A percentile compares a stretch with the other conserved stretches of the same genome.
Evolutionary conservation across 176 grass and related monocot genomes (phyloP).

Genomic region (Oryza meridionalis): DNA sequence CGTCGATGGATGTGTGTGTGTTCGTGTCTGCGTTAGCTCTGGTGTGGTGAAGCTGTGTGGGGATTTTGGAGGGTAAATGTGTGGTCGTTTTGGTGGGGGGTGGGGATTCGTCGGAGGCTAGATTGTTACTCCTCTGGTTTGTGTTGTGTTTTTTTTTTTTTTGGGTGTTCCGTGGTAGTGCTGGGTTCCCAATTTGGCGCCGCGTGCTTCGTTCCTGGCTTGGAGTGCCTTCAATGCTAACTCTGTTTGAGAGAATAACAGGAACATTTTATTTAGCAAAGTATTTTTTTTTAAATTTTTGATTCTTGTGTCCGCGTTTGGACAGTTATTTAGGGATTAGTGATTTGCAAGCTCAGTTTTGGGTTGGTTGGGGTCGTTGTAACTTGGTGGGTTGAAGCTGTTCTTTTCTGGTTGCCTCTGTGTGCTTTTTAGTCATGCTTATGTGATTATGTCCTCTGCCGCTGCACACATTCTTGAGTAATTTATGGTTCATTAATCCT

Average conservation of each 20-base stretch:
- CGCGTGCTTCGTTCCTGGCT: background rate
- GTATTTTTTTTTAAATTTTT: background rate
- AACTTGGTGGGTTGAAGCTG: background rate
- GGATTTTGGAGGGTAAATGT: background rate
- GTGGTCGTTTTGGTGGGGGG: background rate
- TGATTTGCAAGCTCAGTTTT: constrained; percentile 4
- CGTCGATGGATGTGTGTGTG: background rate
- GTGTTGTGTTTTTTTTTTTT: background rate
- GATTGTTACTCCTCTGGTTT: background rate
- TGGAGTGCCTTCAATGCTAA: background rate
- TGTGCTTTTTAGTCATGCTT: background rate
- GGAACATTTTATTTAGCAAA: background rate
- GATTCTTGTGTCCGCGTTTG: background rate
- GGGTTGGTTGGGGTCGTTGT: constrained; percentile 4
- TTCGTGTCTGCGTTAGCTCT: background rate
- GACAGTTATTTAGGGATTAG: constrained; percentile 11
- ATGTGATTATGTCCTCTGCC: background rate
- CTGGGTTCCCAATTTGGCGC: background rate
- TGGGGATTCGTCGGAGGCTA: background rate
- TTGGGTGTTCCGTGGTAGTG: background rate
- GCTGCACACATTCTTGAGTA: background rate
- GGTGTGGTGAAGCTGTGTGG: background rate
- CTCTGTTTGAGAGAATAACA: background rate
- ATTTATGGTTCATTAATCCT: background rate
- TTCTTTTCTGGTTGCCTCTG: background rate